These are phyloP conservation scores for Candida nemodendra DNA, from an alignment of 805 yeast genomes.

Conservation along the genomic window DNA sequence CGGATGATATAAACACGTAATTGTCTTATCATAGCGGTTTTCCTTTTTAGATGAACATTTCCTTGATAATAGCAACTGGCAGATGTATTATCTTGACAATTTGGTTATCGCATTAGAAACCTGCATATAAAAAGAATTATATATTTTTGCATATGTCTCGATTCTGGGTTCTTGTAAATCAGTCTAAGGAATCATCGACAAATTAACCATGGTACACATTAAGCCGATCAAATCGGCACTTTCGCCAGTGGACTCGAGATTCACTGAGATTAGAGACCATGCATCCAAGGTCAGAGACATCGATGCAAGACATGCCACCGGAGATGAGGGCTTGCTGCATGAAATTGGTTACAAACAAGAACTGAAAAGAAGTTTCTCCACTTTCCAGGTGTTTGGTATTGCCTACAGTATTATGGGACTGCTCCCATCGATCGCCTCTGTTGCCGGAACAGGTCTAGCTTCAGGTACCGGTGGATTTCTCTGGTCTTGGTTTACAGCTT, in stretches of 20 bases:
- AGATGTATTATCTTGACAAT: no score
- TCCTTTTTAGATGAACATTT: no score
- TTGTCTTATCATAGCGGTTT: no score
- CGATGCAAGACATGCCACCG: constrained; percentile 26
- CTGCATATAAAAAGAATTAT: no score
- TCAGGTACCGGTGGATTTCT: constrained; percentile 65
- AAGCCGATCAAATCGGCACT: constrained; percentile 5
- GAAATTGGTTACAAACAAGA: constrained; percentile 74
- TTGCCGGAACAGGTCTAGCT: constrained; percentile 49
- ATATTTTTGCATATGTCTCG: no score
- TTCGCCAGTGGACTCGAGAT: constrained; percentile 5
- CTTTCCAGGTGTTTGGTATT: constrained; percentile 65
- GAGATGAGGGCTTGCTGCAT: constrained; percentile 39
- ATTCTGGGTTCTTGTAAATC: no score
- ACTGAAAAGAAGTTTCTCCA: constrained; percentile 56
- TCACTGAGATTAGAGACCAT: constrained; percentile 21
- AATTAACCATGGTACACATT: constrained; percentile 1
- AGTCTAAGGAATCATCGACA: no score
- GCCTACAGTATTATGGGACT: constrained; percentile 74
- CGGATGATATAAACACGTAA: no score
- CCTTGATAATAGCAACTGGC: no score
- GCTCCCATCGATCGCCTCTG: constrained; percentile 61
- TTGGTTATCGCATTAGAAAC: no score
- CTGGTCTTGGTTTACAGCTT: constrained; percentile 73
- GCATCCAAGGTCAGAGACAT: constrained; percentile 29